Evolutionary conservation across 306 rosid species (phyloP), one percentile per base, ranked within the genome.

Genomic region (Echinosophora koreensis): DNA sequence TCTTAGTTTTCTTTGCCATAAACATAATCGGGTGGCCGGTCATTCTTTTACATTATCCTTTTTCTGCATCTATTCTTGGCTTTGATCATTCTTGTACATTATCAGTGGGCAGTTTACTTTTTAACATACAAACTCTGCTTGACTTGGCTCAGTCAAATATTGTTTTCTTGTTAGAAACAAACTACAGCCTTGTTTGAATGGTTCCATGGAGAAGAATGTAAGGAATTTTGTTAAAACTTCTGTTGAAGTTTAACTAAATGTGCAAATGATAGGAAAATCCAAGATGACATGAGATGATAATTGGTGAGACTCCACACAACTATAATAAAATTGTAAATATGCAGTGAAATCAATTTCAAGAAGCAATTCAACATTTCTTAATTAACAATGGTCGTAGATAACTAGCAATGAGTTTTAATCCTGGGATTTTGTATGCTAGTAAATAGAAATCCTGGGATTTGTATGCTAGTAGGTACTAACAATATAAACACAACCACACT

Each of bases 161-260:
- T 51, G 5, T 54, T 76, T 6, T 47, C 63, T 38, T 60, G 49
- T 59, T 14, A 34, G 44, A 75, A 18, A 34, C 42, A 3, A 27
- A 52, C 41, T 72, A 16, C 57, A 7, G 38, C 34, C 71, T 10
- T 46, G 44, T 38, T 66, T 66, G 30, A 66, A n/a, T 49, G 0
- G 38, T 74, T 56, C 17, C 14, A 73, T 64, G 61, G 7, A 28
- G 44, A 80, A 32, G 38, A 22, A 62, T 16, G 28, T 56, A 30
- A 4, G 11, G 57, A 74, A 4, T 16, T 47, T 63, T 49, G 50
- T 74, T 35, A 63, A 75, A 5, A 34, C 1, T 8, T 14, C 14
- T 9, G 2, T 37, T 30, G 42, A 49, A 41, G 27, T 15, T 41
- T 27, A 10, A 66, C 38, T 15, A 2, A 15, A 42, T 7, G 11